Base-by-base conservation (phyloP, 345 rosid genomes). In the Erucastrum elatum region DNA sequence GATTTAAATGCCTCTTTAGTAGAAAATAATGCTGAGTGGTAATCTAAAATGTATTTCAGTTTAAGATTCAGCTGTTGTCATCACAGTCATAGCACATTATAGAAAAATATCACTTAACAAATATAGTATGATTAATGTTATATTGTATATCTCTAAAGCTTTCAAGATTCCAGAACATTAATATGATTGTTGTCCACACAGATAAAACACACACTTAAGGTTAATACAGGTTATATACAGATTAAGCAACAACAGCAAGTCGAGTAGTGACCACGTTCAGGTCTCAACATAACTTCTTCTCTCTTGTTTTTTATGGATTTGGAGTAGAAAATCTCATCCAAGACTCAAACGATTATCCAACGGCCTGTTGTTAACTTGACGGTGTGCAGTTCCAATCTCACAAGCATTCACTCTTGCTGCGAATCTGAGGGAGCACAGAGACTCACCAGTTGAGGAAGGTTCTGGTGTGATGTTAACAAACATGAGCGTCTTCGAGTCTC, bases 361-460 rank as follows among this genome's bases (percentile, higher is more conserved):
- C 39, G 85, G 76, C 72, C 83, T 81, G 27, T 59, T 49, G 64
- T 81, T 84, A 58, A 85, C 86, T 66, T 91, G 90, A 30, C 99
- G 96, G 30, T 97, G 85, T 12, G 99, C 97, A 21, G 89, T 87
- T 62, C 99, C 99, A 16, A 96, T 96, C 84, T 96, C 99, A 35
- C 99, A 96, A n/a, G 98, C 92, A 77, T 96, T 96, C 31, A 96
- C 99, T 80, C 99, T 85, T 37, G 98, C 93, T 67, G 99, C 99
- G 2, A 96, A 96, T 21, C 98, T 88, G 9, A 96, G 90, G 0
- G 98, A 96, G 85, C 99, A 96, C 8, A 96, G 84, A 1, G 99
- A 96, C 84, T 96, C 99, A 8, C 94, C 92, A 0, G 84, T 87
- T 1, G 99, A 93, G 25, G 97, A 68, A 26, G 89, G 87, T 66